phyloP scores from a whole-genome alignment of 2,329 filamentous ascomycete genomes.

The Aspergillus latus region DNA sequence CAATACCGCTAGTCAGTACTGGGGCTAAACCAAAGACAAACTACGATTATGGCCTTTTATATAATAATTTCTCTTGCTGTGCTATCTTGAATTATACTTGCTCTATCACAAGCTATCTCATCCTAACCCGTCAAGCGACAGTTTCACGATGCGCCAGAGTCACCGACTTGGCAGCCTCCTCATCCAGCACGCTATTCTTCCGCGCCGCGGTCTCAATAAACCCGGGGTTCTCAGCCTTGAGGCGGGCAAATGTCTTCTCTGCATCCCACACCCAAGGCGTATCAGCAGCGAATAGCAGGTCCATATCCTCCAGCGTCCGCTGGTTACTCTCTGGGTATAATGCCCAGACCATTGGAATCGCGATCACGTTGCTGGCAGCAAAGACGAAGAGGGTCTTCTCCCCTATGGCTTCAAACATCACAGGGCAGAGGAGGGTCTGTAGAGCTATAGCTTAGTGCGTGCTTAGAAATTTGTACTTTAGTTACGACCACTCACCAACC shows the following conservation, averaged over 20 bases:
- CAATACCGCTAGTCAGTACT: too few species aligned
- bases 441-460: conserved; percentile 11
- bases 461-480: conserved; percentile 17
- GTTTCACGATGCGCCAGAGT: conserved; percentile 2
- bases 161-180: conserved; percentile 29
- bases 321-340: conserved; percentile 74
- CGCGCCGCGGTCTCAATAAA: conserved; percentile 41
- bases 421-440: conserved; percentile 53
- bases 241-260: conserved; percentile 61
- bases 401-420: conserved; percentile 63
- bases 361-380: conserved; percentile 63
- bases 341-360: conserved; percentile 70
- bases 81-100: neutral
- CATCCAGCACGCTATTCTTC: conserved; percentile 35
- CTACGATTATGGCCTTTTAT: too few species aligned
- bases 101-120: neutral
- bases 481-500: conserved; percentile 46
- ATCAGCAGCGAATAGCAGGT: conserved; percentile 67
- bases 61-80: too few species aligned
- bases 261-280: conserved; percentile 71
- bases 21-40: too few species aligned
- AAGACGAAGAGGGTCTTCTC: conserved; percentile 76
- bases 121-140: neutral
- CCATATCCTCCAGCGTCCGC: conserved; percentile 73
- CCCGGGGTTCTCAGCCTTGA: conserved; percentile 62